Conservation (phyloP, 73 alveolate species). For the Stentor coeruleus region DNA sequence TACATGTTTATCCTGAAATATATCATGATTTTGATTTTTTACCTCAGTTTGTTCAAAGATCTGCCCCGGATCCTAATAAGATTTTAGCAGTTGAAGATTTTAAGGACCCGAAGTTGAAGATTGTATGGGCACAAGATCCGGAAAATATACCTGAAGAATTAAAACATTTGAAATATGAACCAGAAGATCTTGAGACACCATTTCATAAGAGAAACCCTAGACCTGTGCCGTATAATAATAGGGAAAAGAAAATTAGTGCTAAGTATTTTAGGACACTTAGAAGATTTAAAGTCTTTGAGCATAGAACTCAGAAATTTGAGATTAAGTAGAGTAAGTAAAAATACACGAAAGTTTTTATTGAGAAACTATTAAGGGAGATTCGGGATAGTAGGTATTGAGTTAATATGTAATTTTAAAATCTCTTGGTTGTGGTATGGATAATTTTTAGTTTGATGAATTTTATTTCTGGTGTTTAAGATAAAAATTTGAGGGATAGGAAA, state of each 20-base stretch:
- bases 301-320: constrained; percentile 7
- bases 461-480: too few relatives aligned
- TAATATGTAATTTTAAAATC: too few relatives aligned
- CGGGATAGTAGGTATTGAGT: too few relatives aligned
- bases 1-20: constrained; percentile 12
- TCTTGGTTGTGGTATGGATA: too few relatives aligned
- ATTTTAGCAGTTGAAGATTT: too few relatives aligned
- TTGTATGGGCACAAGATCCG: neutral
- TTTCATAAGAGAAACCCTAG: neutral
- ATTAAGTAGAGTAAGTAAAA: neutral
- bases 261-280: neutral
- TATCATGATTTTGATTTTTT: constrained; percentile 25
- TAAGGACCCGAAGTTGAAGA: constrained; percentile 1
- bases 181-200: neutral
- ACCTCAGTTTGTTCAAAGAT: constrained; percentile 22
- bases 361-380: too few relatives aligned
- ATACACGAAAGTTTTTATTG: neutral
- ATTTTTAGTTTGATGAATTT: too few relatives aligned
- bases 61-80: constrained; percentile 2
- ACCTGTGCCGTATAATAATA: neutral
- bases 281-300: neutral
- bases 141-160: neutral
- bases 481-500: too few relatives aligned
- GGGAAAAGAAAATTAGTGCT: neutral
- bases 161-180: constrained; percentile 22